Percentiles rank a stretch among this genome's conserved stretches.
Evolutionary conservation across 2,329 filamentous ascomycete species (phyloP).

Genomic region (Alternaria arborescens): DNA sequence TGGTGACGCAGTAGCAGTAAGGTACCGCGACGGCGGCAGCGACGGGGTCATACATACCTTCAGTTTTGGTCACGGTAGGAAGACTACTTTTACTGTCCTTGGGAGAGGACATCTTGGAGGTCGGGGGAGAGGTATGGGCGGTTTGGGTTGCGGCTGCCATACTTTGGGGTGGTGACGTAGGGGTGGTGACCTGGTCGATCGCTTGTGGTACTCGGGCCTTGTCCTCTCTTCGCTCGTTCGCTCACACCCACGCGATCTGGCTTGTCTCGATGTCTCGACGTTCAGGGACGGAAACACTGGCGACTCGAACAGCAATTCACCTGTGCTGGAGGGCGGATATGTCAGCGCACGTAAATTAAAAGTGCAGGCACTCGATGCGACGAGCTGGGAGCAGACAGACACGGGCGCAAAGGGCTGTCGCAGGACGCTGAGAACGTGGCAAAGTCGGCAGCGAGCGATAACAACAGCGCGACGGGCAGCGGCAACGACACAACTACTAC

Average conservation of each 20-base stretch:
- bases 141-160: conserved; percentile 49
- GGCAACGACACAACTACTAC: conserved; percentile 35
- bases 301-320: conserved; percentile 11
- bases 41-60: conserved; percentile 42
- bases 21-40: conserved; percentile 3
- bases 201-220: conserved; percentile 38
- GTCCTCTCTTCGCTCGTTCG: conserved; percentile 29
- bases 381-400: conserved; percentile 20
- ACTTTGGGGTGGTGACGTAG: conserved; percentile 49
- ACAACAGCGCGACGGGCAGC: conserved; percentile 26
- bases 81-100: conserved; percentile 49
- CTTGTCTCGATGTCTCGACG: conserved; percentile 23
- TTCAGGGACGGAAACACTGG: conserved; percentile 15
- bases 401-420: conserved; percentile 23
- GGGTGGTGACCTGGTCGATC: conserved; percentile 38
- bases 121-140: conserved; percentile 46
- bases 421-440: conserved; percentile 33
- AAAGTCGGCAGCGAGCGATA: conserved; percentile 26
- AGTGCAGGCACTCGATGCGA: conserved; percentile 24
- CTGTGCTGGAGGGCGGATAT: conserved; percentile 10
- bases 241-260: conserved; percentile 29
- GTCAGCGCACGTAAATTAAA: conserved; percentile 24
- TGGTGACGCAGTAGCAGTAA: neutral
- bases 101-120: conserved; percentile 51
- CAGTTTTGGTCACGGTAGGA: conserved; percentile 41